These are phyloP conservation scores for Aspergillus brunneoviolaceus DNA, from an alignment of 2,329 filamentous ascomycete genomes.

Conservation along the genomic window DNA sequence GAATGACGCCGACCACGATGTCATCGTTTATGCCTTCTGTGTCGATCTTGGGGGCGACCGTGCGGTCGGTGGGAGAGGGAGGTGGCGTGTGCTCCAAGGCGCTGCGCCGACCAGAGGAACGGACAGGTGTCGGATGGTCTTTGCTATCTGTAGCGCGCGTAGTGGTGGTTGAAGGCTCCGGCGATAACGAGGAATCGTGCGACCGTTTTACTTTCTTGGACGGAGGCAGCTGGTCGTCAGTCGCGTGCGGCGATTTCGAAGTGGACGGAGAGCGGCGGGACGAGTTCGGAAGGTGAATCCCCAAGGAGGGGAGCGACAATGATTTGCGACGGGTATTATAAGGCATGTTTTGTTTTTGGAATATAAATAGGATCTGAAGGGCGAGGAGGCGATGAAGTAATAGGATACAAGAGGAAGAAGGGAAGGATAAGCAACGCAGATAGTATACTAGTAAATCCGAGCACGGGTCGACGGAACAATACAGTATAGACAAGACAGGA, in stretches of 20 bases:
- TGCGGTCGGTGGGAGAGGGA: conserved; percentile 64
- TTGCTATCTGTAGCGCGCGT: conserved; percentile 33
- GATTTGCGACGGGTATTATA: conserved; percentile 98
- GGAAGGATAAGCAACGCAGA: conserved; percentile 13
- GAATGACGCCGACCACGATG: conserved; percentile 86
- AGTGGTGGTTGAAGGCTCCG: conserved; percentile 34
- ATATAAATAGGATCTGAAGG: not conserved
- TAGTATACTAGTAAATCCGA: conserved; percentile 13
- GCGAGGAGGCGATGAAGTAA: conserved; percentile 10
- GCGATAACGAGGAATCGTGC: conserved; percentile 56
- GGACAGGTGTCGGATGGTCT: conserved; percentile 22
- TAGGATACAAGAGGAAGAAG: conserved; percentile 12
- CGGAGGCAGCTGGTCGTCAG: conserved; percentile 52
- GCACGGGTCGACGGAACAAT: conserved; percentile 8
- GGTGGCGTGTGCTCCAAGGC: conserved; percentile 74
- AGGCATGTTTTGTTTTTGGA: conserved; percentile 59
- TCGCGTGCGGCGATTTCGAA: conserved; percentile 63
- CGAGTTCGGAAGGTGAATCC: conserved; percentile 74
- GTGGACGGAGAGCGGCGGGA: conserved; percentile 60
- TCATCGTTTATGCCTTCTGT: conserved; percentile 87
- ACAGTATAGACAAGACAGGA: conserved; percentile 11
- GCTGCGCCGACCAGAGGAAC: conserved; percentile 42
- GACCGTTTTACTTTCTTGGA: conserved; percentile 77
- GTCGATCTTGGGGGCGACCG: conserved; percentile 61
- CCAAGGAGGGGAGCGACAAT: conserved; percentile 85